phyloP scores from a whole-genome alignment of 768 basidiomycete genomes.

The Leucocoprinus leucothites region DNA sequence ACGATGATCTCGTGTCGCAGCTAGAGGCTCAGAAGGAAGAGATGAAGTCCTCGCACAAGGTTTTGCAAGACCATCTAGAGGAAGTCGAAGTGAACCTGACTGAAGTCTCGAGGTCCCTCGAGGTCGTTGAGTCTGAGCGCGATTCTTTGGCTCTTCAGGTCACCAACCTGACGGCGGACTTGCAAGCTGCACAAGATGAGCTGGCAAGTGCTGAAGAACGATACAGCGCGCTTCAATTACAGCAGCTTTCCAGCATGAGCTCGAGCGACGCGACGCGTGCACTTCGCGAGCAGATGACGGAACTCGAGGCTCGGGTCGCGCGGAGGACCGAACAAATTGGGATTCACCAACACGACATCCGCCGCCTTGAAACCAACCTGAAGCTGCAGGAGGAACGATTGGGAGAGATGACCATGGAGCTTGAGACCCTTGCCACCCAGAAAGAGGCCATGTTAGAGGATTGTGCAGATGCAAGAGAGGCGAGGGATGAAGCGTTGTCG shows the following conservation, averaged over 20 bases:
- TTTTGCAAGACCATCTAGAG: slow-evolving; percentile 23
- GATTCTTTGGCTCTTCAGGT: slow-evolving; percentile 64
- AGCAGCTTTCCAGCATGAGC: slow-evolving; percentile 65
- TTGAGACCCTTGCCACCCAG: slow-evolving; percentile 63
- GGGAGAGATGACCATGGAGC: slow-evolving; percentile 63
- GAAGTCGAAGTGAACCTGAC: slow-evolving; percentile 30
- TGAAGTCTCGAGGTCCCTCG: slow-evolving; percentile 37
- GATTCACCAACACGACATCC: slow-evolving; percentile 76
- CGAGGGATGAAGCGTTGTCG: slow-evolving; percentile 60
- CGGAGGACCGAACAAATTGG: slow-evolving; percentile 74
- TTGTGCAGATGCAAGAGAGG: slow-evolving; percentile 73
- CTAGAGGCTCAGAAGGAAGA: slow-evolving; percentile 29
- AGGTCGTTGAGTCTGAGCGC: slow-evolving; percentile 62
- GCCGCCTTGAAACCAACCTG: slow-evolving; percentile 71
- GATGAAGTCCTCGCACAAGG: background rate
- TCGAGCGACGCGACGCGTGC: slow-evolving; percentile 50
- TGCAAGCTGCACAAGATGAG: slow-evolving; percentile 49
- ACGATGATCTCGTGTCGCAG: slow-evolving; percentile 33
- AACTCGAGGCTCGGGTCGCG: slow-evolving; percentile 62
- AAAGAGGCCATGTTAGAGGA: slow-evolving; percentile 84
- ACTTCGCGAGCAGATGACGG: slow-evolving; percentile 62
- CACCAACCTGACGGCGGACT: slow-evolving; percentile 59
- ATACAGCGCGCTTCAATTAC: slow-evolving; percentile 58
- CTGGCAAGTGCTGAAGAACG: slow-evolving; percentile 55
- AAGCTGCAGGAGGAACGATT: slow-evolving; percentile 73